These are phyloP conservation scores for Suillus variegatus DNA, from an alignment of 768 basidiomycete species.

Conservation along the genomic window DNA sequence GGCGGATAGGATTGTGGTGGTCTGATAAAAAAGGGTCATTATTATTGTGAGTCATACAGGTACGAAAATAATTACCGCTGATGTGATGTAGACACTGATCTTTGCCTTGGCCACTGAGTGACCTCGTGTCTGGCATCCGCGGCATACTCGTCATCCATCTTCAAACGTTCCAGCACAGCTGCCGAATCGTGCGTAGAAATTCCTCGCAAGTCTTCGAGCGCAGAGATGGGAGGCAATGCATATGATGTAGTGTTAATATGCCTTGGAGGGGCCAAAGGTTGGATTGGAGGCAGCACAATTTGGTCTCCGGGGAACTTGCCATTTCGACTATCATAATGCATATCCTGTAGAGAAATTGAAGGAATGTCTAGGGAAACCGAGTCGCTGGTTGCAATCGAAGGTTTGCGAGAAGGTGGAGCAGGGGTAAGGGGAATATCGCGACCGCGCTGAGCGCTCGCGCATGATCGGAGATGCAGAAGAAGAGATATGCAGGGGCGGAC, in stretches of 20 bases:
- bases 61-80: slow-evolving; percentile 23
- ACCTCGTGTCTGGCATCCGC: slow-evolving; percentile 23
- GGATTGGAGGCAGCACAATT: slow-evolving; percentile 44
- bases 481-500: slow-evolving; percentile 34
- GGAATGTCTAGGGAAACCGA: slow-evolving; percentile 37
- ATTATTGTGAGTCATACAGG: slow-evolving; percentile 12
- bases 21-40: slow-evolving; percentile 14
- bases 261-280: slow-evolving; percentile 32
- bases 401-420: slow-evolving; percentile 27
- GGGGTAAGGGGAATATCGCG: slow-evolving; percentile 53
- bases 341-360: slow-evolving; percentile 35
- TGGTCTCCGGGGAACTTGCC: slow-evolving; percentile 33
- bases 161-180: slow-evolving; percentile 65
- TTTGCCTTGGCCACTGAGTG: slow-evolving; percentile 41
- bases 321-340: slow-evolving; percentile 26
- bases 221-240: slow-evolving; percentile 68
- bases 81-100: slow-evolving; percentile 44
- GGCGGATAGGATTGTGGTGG: slow-evolving; percentile 20
- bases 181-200: slow-evolving; percentile 55
- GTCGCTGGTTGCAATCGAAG: slow-evolving; percentile 23
- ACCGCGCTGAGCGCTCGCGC: slow-evolving; percentile 24
- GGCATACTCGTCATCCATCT: slow-evolving; percentile 47
- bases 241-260: slow-evolving; percentile 41
- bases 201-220: slow-evolving; percentile 63
- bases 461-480: slow-evolving; percentile 25